Evolutionary conservation across 2,329 filamentous ascomycete species (phyloP).

Genomic region (Aspergillus versicolor): DNA sequence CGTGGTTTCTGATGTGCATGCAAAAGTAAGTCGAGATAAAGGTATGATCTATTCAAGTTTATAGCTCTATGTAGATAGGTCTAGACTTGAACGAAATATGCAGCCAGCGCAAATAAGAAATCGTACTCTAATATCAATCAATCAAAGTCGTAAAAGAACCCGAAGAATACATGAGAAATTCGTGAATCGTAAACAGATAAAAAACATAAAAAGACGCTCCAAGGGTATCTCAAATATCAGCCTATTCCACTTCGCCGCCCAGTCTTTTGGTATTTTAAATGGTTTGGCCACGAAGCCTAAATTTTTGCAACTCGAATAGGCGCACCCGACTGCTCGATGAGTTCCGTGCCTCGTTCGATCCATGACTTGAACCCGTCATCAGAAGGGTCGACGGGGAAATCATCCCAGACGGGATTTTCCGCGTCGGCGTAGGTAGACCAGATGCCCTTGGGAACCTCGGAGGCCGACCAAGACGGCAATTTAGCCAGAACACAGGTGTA

Average conservation of each 20-base stretch:
- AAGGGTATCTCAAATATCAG: constrained; percentile 37
- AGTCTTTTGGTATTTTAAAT: background rate
- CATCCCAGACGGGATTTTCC: constrained; percentile 41
- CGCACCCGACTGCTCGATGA: constrained; percentile 43
- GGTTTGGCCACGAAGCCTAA: constrained; percentile 10
- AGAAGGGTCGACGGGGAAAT: constrained; percentile 42
- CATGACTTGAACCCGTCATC: constrained; percentile 41
- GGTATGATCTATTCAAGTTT: background rate
- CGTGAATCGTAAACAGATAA: constrained; percentile 13
- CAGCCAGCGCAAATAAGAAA: constrained; percentile 17
- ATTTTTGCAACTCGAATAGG: constrained; percentile 29
- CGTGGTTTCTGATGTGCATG: background rate
- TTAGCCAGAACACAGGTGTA: constrained; percentile 46
- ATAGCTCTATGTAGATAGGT: background rate
- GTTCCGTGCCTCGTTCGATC: constrained; percentile 39
- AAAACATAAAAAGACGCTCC: constrained; percentile 19
- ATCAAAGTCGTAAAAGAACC: background rate
- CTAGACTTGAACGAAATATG: background rate
- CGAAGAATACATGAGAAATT: constrained; percentile 6
- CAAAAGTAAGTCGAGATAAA: background rate
- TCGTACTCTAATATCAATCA: constrained; percentile 16
- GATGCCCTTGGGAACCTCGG: constrained; percentile 39
- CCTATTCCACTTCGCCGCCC: constrained; percentile 25
- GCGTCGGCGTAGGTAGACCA: constrained; percentile 45
- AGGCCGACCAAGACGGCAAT: constrained; percentile 39